Base-by-base conservation (phyloP, 2,329 filamentous ascomycete genomes). In the Paecilomyces sp. region DNA sequence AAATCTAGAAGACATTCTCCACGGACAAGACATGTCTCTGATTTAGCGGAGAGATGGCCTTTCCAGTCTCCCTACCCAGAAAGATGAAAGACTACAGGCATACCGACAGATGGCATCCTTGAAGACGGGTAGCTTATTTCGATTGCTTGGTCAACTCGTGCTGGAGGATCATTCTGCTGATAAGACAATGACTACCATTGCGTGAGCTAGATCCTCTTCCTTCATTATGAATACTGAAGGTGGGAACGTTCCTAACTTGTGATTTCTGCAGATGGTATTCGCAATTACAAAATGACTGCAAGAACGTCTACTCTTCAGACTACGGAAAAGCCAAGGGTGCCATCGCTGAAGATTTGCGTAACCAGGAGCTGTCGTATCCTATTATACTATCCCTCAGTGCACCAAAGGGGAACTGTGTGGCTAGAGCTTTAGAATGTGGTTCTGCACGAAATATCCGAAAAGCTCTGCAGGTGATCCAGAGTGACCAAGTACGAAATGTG, bases 211-310 rank as follows among this genome's bases (percentile, higher is more conserved):
- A 47, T 47, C 8, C 28, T 36, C 9, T 36, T n/a, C 4, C 18
- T 15, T 50, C 30, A 4, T 15, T 25, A 5, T 15, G 31, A 52
- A 13, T 9, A 33, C 9, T 9, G 3, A 9, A 11, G 12, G 12
- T 58, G 56, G 9, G 57, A 22, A 5, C 12, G n/a, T 30, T 25
- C 9, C 15, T 58, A 47, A 56, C 34, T 31, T 31, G 18, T 34
- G n/a, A 53, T 53, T n/a, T 11, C n/a, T 8, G 12, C 47, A 68
- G 66, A 25, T 68, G 66, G 66, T 62, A 64, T 51, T 64, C 64
- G 0, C 65, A 68, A 30, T 57, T 67, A 3, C 66, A 67, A 41
- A 68, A 67, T 12, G 66, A 68, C 34, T 67, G 64, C 57, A 67
- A 68, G 25, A 67, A 67, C 31, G 60, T 67, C 24, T 67, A 65